Base-by-base conservation (phyloP, 202 grass and related monocot genomes). In the Saccharum hybrid region DNA sequence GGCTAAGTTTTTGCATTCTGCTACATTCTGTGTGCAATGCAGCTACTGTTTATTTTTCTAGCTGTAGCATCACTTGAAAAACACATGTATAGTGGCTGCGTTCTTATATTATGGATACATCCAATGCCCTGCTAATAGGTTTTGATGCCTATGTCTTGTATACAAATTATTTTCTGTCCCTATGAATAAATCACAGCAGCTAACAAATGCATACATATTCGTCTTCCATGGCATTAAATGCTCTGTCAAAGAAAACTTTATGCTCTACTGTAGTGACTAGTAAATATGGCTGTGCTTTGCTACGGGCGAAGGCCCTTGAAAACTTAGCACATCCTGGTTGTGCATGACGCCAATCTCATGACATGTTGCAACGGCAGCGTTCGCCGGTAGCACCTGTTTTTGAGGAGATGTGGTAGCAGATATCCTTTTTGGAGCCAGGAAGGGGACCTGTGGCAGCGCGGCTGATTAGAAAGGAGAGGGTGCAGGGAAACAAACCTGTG, bases 1-100 rank as follows among this genome's bases (percentile, higher is more conserved):
- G 38, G 46, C 70, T 66, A 60, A 41, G 16, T 62, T 12, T 72
- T 72, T 77, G 28, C 2, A 71, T 90, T 81, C 56, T 61, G 49
- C 22, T 88, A 34, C n/a, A 13, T 23, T 87, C 14, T 67, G 48
- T 82, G 30, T 54, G 33, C 49, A 38, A 61, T 67, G 21, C 34
- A 74, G 28, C 34, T 81, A 22, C 18, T 42, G 33, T 74, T 15
- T 78, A 63, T 63, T 67, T 60, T 60, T 23, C 26, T 76, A 26
- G n/a, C 39, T 54, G 7, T 74, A 63, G n/a, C 52, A 59, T 75
- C 40, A 52, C 63, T 54, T 79, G 49, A 11, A 14, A 77, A 66
- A 14, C 26, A 66, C 49, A 23, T 85, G 40, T 52, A 48, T 60
- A 86, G 45, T 21, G 2, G 19, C 63, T 63, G 14, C 7, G 15